phyloP scores from a whole-genome alignment of 2,329 filamentous ascomycete genomes.

The Aspergillus brunneoviolaceus region DNA sequence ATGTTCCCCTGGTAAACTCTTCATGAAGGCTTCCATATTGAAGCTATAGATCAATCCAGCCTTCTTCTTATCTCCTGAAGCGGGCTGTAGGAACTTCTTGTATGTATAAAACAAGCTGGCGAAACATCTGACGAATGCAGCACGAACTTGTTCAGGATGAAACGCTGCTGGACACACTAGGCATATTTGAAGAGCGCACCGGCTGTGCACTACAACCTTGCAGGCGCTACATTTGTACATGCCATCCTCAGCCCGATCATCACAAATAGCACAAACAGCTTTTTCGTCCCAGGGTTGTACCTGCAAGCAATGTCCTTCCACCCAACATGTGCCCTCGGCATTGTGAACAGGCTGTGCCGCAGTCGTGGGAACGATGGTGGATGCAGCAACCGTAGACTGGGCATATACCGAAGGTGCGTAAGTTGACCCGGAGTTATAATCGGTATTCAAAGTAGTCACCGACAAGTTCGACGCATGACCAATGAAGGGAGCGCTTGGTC shows the following conservation, averaged over 20 bases:
- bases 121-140: slow-evolving; percentile 68
- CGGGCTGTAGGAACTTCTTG: slow-evolving; percentile 60
- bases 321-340: slow-evolving; percentile 44
- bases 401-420: slow-evolving; percentile 53
- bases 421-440: slow-evolving; percentile 40
- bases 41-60: slow-evolving; percentile 63
- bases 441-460: slow-evolving; percentile 46
- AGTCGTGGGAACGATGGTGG: slow-evolving; percentile 50
- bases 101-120: slow-evolving; percentile 69
- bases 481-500: slow-evolving; percentile 71
- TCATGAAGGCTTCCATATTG: slow-evolving; percentile 66
- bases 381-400: slow-evolving; percentile 51
- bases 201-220: slow-evolving; percentile 55
- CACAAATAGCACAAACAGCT: slow-evolving; percentile 48
- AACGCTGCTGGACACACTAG: slow-evolving; percentile 68
- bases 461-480: slow-evolving; percentile 54
- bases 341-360: slow-evolving; percentile 40
- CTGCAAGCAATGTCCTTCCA: slow-evolving; percentile 52
- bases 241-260: slow-evolving; percentile 59
- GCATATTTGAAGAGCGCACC: slow-evolving; percentile 60
- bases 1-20: slow-evolving; percentile 63
- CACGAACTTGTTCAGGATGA: slow-evolving; percentile 64
- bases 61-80: slow-evolving; percentile 62
- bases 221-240: slow-evolving; percentile 52
- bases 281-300: slow-evolving; percentile 46